Percentiles rank a stretch among this genome's conserved stretches.
Conservation (phyloP, 257 asterid species). For the Solanum chilense region DNA sequence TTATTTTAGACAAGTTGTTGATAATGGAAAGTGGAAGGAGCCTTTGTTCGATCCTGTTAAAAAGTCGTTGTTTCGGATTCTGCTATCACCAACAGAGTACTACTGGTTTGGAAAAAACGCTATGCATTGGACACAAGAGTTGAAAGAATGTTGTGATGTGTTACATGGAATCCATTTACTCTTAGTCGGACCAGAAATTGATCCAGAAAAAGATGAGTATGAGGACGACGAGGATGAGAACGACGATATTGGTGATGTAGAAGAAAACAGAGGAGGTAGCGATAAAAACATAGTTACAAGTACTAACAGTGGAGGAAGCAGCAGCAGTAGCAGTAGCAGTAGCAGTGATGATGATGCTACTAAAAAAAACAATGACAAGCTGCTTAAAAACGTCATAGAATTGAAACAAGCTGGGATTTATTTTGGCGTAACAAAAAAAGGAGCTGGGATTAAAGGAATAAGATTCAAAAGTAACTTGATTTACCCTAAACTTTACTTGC, state of each 20-base stretch:
- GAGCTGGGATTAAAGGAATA: conserved; percentile 2
- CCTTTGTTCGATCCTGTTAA: neutral
- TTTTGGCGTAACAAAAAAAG: neutral
- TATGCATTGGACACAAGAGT: neutral
- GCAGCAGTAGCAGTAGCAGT: neutral
- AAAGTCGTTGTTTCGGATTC: neutral
- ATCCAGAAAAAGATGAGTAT: neutral
- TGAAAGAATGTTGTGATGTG: conserved; percentile 6
- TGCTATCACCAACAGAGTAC: neutral
- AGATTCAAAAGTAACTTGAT: neutral
- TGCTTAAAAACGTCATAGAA: neutral
- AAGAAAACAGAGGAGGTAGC: neutral
- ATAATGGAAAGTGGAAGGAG: neutral
- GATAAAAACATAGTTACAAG: too few species aligned
- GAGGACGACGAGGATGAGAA: neutral
- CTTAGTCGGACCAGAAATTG: neutral
- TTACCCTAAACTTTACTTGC: conserved; percentile 1
- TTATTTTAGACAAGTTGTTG: neutral
- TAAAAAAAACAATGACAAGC: neutral
- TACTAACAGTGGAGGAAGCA: neutral
- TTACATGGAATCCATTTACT: conserved; percentile 9
- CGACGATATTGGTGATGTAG: neutral
- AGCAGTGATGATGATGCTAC: neutral
- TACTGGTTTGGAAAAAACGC: neutral
- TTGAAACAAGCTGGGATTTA: conserved; percentile 5